Percentiles rank a stretch among this genome's conserved stretches.
These are phyloP conservation scores for Xylaria polymorpha DNA, from an alignment of 2,329 filamentous ascomycete genomes.

Conservation along the genomic window DNA sequence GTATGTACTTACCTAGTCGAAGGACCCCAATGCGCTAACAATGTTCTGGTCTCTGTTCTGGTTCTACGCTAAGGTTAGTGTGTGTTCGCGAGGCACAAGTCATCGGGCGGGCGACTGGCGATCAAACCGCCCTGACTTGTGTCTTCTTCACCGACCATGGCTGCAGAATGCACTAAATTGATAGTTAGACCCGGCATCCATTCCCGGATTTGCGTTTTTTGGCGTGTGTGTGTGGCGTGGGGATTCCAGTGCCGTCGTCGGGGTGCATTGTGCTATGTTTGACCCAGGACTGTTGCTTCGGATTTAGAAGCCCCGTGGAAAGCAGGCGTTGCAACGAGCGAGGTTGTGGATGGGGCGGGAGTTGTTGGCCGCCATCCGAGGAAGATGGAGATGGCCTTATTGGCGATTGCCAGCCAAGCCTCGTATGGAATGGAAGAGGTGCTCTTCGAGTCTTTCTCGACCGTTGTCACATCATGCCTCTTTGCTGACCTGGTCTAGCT, in stretches of 20 bases:
- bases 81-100: constrained; percentile 23
- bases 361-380: constrained; percentile 9
- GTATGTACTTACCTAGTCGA: not conserved
- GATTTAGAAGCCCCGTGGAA: constrained; percentile 9
- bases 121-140: constrained; percentile 34
- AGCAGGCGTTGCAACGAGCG: constrained; percentile 19
- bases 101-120: constrained; percentile 29
- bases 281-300: constrained; percentile 2
- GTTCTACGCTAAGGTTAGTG: constrained; percentile 19
- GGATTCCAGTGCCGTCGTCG: constrained; percentile 14
- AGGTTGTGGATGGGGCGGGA: constrained; percentile 4
- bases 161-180: constrained; percentile 18
- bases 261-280: constrained; percentile 24
- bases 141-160: constrained; percentile 24
- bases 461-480: constrained; percentile 7
- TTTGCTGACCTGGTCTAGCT: constrained; percentile 21
- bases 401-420: constrained; percentile 8
- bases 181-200: constrained; percentile 7
- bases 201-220: constrained; percentile 14
- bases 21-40: constrained; percentile 22
- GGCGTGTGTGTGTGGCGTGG: constrained; percentile 14
- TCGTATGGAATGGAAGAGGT: constrained; percentile 6
- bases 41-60: constrained; percentile 4
- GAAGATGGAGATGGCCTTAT: constrained; percentile 2
- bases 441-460: constrained; percentile 20